Evolutionary conservation across 192 early-diverging fungal genomes (phyloP).

Genomic region (Jimgerdemannia lactiflua): DNA sequence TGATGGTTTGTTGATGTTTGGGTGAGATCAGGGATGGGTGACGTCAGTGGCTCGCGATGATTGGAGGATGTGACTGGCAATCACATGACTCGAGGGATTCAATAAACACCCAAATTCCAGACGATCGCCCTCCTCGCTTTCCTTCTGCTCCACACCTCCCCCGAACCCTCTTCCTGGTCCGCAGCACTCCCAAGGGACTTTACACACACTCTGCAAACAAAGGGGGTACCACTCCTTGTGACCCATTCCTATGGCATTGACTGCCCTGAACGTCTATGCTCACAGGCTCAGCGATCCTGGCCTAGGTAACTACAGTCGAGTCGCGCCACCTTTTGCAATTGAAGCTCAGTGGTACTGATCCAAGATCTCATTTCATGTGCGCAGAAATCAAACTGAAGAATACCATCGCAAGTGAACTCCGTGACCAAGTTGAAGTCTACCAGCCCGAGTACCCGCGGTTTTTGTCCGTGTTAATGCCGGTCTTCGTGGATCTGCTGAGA

Average conservation of each 20-base stretch:
- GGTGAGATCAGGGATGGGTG: too few relatives aligned
- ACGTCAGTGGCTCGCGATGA: too few relatives aligned
- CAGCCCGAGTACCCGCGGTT: conserved; percentile 87
- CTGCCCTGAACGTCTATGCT: conserved; percentile 44
- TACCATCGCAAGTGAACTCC: conserved; percentile 79
- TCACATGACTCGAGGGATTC: too few relatives aligned
- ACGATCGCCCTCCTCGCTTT: too few relatives aligned
- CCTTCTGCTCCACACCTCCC: too few relatives aligned
- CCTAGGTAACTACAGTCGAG: conserved; percentile 29
- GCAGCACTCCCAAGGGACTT: too few relatives aligned
- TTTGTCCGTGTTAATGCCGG: conserved; percentile 76
- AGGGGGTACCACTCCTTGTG: not conserved
- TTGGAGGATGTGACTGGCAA: too few relatives aligned
- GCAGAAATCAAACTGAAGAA: conserved; percentile 54
- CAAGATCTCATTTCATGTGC: not conserved
- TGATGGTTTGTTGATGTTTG: too few relatives aligned
- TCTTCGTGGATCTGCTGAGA: conserved; percentile 72
- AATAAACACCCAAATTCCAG: too few relatives aligned
- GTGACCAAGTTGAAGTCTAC: conserved; percentile 89
- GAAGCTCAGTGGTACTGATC: not conserved
- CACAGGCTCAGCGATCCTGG: conserved; percentile 47
- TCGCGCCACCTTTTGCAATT: not conserved
- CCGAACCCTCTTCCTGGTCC: too few relatives aligned
- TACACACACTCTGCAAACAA: too few relatives aligned
- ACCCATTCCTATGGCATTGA: conserved; percentile 20